These are phyloP conservation scores for Hydrangea macrophylla DNA, from an alignment of 148 eudicot species.

Conservation along the genomic window DNA sequence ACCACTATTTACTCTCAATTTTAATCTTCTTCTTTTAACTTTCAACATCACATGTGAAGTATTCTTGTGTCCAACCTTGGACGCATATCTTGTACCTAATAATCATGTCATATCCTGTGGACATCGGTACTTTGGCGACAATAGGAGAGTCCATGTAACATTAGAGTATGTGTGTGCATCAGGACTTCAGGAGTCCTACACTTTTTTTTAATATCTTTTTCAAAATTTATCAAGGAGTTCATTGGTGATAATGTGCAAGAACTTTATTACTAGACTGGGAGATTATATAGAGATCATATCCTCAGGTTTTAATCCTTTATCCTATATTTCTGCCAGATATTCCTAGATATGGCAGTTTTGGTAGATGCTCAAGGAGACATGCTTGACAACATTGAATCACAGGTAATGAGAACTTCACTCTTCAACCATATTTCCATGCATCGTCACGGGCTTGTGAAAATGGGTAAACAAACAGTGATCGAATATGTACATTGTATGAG, in stretches of 20 bases:
- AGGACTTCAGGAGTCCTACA: neutral
- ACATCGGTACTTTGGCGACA: too few relatives aligned
- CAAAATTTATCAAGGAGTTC: neutral
- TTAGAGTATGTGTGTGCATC: too few relatives aligned
- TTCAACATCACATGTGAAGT: too few relatives aligned
- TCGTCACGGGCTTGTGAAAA: neutral
- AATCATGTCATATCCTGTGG: too few relatives aligned
- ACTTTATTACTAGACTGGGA: neutral
- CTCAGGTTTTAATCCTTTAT: neutral
- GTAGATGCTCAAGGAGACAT: conserved; percentile 94
- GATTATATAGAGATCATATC: neutral
- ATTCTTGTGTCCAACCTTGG: too few relatives aligned
- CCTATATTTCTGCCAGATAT: conserved; percentile 48
- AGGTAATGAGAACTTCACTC: conserved; percentile 40
- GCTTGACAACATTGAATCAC: conserved; percentile 90
- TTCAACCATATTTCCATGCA: neutral
- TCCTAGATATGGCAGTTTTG: conserved; percentile 88
- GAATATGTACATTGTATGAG: neutral
- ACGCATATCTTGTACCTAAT: too few relatives aligned
- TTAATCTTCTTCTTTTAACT: too few relatives aligned
- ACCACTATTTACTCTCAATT: too few relatives aligned
- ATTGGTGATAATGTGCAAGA: neutral
- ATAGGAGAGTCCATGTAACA: too few relatives aligned
- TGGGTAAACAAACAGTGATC: neutral
- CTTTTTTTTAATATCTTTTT: too few relatives aligned